These are phyloP conservation scores for Leccinum rimulosum DNA, from an alignment of 768 basidiomycete genomes.

Conservation along the genomic window DNA sequence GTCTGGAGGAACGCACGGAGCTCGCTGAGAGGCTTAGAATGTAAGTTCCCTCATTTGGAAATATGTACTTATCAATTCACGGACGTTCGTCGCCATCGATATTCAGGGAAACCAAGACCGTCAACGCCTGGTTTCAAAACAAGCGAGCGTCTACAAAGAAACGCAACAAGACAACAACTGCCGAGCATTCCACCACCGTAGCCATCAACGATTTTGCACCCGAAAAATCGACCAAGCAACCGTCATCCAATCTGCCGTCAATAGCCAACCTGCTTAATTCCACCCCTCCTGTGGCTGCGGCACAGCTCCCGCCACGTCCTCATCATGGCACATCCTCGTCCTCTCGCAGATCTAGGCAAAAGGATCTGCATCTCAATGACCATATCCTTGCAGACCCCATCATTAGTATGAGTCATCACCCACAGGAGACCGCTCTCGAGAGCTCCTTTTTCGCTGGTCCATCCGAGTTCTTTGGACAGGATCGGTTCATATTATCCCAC, in stretches of 20 bases:
- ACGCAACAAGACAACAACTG: slow-evolving; percentile 43
- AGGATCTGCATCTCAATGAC: slow-evolving; percentile 32
- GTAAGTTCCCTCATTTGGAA: slow-evolving; percentile 45
- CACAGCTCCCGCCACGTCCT: slow-evolving; percentile 21
- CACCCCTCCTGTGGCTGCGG: slow-evolving; percentile 23
- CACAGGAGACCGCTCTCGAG: slow-evolving; percentile 24
- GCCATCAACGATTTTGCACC: slow-evolving; percentile 24
- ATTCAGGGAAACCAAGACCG: slow-evolving; percentile 77
- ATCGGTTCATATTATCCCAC: slow-evolving; percentile 33
- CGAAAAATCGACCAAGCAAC: slow-evolving; percentile 28
- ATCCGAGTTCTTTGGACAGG: slow-evolving; percentile 30
- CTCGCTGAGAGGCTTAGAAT: slow-evolving; percentile 75
- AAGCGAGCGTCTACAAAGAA: slow-evolving; percentile 84
- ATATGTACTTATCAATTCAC: slow-evolving; percentile 23
- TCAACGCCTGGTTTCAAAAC: slow-evolving; percentile 87
- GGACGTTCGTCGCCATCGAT: slow-evolving; percentile 11
- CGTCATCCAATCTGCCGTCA: slow-evolving; percentile 32
- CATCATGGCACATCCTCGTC: slow-evolving; percentile 22
- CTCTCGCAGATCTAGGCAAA: slow-evolving; percentile 31
- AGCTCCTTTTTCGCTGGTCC: slow-evolving; percentile 33
- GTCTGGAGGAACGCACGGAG: slow-evolving; percentile 62
- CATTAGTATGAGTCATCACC: not conserved
- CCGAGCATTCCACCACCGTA: slow-evolving; percentile 32
- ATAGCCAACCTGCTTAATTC: slow-evolving; percentile 43
- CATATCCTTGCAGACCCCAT: slow-evolving; percentile 23